phyloP scores from a whole-genome alignment of 169 alveolate genomes.

The Plasmodium berghei region DNA sequence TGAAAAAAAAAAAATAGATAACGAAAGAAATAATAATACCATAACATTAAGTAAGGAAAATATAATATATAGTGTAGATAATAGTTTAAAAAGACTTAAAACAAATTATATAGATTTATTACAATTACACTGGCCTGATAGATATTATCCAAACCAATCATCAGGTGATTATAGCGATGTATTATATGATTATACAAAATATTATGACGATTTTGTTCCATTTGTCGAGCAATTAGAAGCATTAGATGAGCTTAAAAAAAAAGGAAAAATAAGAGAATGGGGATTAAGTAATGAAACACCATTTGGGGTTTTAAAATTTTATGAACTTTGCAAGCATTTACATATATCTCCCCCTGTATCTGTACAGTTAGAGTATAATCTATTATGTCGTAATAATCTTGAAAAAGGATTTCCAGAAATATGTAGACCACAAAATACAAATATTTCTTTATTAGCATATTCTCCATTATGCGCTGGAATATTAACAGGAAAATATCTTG shows the following conservation, averaged over 20 bases:
- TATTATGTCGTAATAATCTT: slow-evolving; percentile 87
- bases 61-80: slow-evolving; percentile 83
- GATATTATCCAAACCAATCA: slow-evolving; percentile 86
- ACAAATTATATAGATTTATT: slow-evolving; percentile 86
- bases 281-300: slow-evolving; percentile 91
- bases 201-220: slow-evolving; percentile 65
- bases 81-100: slow-evolving; percentile 81
- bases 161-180: slow-evolving; percentile 86
- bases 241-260: slow-evolving; percentile 76
- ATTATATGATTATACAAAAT: slow-evolving; percentile 78
- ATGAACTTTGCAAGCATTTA: slow-evolving; percentile 76
- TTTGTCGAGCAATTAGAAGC: slow-evolving; percentile 89
- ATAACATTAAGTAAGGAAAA: slow-evolving; percentile 79
- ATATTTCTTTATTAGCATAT: slow-evolving; percentile 81
- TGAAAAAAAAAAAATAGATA: slow-evolving; percentile 1
- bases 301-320: slow-evolving; percentile 84
- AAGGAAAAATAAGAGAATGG: slow-evolving; percentile 90
- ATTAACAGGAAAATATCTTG: slow-evolving; percentile 89
- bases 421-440: slow-evolving; percentile 87
- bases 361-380: slow-evolving; percentile 85
- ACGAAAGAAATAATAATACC: slow-evolving; percentile 10
- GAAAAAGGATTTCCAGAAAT: slow-evolving; percentile 90
- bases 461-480: slow-evolving; percentile 90
- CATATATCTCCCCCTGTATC: slow-evolving; percentile 85
- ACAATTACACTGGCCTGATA: slow-evolving; percentile 91